phyloP scores from a whole-genome alignment of 2,329 filamentous ascomycete genomes.

The Cordyceps farinosa region DNA sequence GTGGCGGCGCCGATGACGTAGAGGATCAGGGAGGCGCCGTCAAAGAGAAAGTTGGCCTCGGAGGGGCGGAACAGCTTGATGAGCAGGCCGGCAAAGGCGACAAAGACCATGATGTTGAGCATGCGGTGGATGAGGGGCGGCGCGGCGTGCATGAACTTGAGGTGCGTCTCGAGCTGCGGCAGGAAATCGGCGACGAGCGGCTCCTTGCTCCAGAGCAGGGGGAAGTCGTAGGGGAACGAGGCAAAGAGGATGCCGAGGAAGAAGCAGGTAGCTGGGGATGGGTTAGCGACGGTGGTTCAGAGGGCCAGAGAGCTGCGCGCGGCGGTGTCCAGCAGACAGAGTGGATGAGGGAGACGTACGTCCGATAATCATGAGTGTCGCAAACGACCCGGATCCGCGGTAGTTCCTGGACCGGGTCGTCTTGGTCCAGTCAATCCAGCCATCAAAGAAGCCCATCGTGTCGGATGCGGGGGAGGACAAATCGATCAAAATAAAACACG shows the following conservation, averaged over 20 bases:
- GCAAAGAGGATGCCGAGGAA: slow-evolving; percentile 98
- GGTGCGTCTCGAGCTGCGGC: slow-evolving; percentile 81
- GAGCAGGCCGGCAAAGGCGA: slow-evolving; percentile 84
- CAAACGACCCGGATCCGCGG: slow-evolving; percentile 69
- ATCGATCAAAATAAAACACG: background rate
- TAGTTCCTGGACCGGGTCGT: slow-evolving; percentile 56
- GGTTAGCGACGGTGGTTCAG: background rate
- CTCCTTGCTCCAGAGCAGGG: slow-evolving; percentile 74
- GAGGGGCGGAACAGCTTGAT: slow-evolving; percentile 91
- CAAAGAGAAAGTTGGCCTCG: slow-evolving; percentile 95
- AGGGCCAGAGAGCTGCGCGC: background rate
- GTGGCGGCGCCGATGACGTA: slow-evolving; percentile 87
- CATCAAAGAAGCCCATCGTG: slow-evolving; percentile 18
- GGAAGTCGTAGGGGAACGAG: slow-evolving; percentile 92
- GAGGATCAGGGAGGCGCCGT: slow-evolving; percentile 73
- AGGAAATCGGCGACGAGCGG: slow-evolving; percentile 66
- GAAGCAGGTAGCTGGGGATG: slow-evolving; percentile 73
- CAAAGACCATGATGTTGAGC: slow-evolving; percentile 86
- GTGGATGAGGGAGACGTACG: slow-evolving; percentile 58
- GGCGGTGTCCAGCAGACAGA: background rate
- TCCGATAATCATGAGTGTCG: slow-evolving; percentile 94
- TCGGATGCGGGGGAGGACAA: background rate
- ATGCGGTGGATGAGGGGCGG: slow-evolving; percentile 90
- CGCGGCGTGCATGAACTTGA: slow-evolving; percentile 85
- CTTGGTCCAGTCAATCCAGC: slow-evolving; percentile 52